Percentiles rank a stretch among this genome's conserved stretches.
Evolutionary conservation across 2,329 filamentous ascomycete genomes (phyloP).

Genomic region (Macrophomina tecta): DNA sequence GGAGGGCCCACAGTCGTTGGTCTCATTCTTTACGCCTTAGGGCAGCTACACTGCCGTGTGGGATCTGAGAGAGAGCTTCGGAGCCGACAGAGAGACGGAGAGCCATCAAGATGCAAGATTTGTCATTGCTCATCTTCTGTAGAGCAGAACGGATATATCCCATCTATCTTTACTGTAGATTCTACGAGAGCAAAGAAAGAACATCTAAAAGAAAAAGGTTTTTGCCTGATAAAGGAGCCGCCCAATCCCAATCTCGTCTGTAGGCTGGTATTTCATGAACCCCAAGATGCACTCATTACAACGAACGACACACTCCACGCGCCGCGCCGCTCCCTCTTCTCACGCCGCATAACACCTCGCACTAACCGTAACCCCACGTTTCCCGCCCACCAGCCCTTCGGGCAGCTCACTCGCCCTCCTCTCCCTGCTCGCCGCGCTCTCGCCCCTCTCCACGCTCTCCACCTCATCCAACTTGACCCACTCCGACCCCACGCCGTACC

Average conservation of each 20-base stretch:
- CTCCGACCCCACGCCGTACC: background rate
- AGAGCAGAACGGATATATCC: too few species aligned
- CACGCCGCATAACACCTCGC: slow-evolving; percentile 1
- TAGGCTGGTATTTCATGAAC: too few species aligned
- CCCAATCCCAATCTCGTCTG: too few species aligned
- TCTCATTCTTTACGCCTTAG: background rate
- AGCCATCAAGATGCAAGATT: too few species aligned
- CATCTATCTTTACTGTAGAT: too few species aligned
- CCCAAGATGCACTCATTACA: background rate
- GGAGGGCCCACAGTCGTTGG: too few species aligned
- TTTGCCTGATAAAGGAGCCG: too few species aligned
- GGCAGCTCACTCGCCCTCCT: background rate
- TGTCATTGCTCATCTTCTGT: too few species aligned
- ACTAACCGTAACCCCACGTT: background rate
- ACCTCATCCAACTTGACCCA: slow-evolving; percentile 20
- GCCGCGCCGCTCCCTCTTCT: background rate
- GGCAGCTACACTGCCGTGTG: background rate
- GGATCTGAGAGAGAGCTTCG: too few species aligned
- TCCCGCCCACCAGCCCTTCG: background rate
- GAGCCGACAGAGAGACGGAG: too few species aligned
- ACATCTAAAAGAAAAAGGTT: too few species aligned
- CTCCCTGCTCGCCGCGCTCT: background rate
- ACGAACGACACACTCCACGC: background rate
- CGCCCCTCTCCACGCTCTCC: slow-evolving; percentile 4
- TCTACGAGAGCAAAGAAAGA: too few species aligned